phyloP scores from a whole-genome alignment of 768 basidiomycete species.

The Leccinellum albellum region DNA sequence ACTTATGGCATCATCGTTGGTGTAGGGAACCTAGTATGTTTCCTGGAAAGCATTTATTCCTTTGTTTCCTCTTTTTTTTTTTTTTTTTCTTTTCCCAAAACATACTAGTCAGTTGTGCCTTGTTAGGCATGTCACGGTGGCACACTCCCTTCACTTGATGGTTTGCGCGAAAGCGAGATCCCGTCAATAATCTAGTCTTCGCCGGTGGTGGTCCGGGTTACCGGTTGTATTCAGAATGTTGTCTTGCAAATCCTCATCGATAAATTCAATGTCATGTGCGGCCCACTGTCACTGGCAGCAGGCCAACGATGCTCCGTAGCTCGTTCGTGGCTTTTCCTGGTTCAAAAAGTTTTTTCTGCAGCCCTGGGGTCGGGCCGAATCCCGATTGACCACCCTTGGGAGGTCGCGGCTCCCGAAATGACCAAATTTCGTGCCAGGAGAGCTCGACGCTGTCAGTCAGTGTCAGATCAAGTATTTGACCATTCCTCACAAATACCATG shows the following conservation, averaged over 20 bases:
- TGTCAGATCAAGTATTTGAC: not conserved
- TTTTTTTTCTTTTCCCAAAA: not conserved
- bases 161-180: constrained; percentile 30
- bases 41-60: no score
- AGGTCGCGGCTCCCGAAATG: no score
- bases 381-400: no score
- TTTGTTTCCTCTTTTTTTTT: not conserved
- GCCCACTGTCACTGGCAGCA: no score
- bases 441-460: no score
- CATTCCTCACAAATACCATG: not conserved
- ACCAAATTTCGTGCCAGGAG: no score
- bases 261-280: constrained; percentile 25
- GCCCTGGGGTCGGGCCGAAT: no score
- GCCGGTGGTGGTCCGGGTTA: constrained; percentile 25
- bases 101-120: no score
- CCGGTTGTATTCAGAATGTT: constrained; percentile 29
- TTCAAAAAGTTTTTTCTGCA: no score
- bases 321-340: no score
- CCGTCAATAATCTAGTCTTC: constrained; percentile 35
- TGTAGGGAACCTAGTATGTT: constrained; percentile 25
- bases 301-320: no score
- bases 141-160: constrained; percentile 34
- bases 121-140: constrained; percentile 20
- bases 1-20: constrained; percentile 31
- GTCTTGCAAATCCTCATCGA: constrained; percentile 26